These are phyloP conservation scores for Cyclostephanos tholiformis DNA, from an alignment of 108 stramenopile species.

Conservation along the genomic window DNA sequence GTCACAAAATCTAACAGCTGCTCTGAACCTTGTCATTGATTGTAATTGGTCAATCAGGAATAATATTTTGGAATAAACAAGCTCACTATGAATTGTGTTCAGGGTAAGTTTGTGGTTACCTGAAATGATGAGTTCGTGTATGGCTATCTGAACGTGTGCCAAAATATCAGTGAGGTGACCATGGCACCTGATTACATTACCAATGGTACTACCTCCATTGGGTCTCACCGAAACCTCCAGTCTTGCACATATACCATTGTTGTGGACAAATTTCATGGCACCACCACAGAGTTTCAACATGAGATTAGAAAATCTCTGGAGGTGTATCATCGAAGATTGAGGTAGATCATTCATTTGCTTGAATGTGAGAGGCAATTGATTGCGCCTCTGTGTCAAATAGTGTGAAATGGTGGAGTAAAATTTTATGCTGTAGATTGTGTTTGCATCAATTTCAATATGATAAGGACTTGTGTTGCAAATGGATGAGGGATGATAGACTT, in stretches of 20 bases:
- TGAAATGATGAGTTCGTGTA: not conserved
- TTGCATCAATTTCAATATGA: not conserved
- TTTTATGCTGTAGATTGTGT: not conserved
- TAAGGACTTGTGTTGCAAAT: not conserved
- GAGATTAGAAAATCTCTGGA: not conserved
- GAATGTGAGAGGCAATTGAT: not conserved
- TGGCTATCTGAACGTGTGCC: not conserved
- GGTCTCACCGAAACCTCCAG: not conserved
- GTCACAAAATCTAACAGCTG: not conserved
- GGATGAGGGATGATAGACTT: too few relatives aligned
- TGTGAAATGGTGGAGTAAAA: constrained; percentile 5
- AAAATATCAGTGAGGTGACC: not conserved
- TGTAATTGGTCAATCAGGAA: not conserved
- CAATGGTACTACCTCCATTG: not conserved
- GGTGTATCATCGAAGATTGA: not conserved
- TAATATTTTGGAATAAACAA: not conserved
- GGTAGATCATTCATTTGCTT: not conserved
- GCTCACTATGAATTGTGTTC: not conserved
- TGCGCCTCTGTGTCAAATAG: not conserved
- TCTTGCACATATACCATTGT: constrained; percentile 1
- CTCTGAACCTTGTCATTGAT: not conserved
- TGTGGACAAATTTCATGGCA: not conserved
- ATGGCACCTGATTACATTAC: not conserved
- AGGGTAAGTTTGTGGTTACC: not conserved
- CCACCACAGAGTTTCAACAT: not conserved